Conservation (phyloP, 2,329 filamentous ascomycete species). For the Byssochlamys sp. region DNA sequence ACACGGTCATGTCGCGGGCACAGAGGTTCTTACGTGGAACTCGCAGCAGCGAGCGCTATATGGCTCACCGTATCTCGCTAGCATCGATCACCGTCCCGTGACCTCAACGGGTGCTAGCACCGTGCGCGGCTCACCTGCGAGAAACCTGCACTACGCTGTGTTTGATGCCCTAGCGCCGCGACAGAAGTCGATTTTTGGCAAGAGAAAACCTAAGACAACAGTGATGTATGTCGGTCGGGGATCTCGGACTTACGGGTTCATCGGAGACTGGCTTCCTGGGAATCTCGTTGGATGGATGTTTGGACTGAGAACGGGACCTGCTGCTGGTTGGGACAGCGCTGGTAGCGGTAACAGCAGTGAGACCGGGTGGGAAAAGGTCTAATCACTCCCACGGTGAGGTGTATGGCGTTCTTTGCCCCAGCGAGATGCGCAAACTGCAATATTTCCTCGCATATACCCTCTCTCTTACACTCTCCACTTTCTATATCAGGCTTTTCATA, state of each 20-base stretch:
- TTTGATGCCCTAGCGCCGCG: constrained; percentile 70
- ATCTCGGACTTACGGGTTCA: constrained; percentile 71
- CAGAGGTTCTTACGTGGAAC: constrained; percentile 53
- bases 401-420: background rate
- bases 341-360: constrained; percentile 24
- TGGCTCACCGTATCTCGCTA: constrained; percentile 33
- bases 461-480: background rate
- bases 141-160: constrained; percentile 73
- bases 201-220: constrained; percentile 31
- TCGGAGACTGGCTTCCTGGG: constrained; percentile 69
- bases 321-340: constrained; percentile 11
- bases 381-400: background rate
- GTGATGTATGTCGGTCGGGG: constrained; percentile 76
- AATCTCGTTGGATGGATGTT: constrained; percentile 87
- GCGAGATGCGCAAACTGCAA: background rate
- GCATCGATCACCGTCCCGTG: constrained; percentile 33
- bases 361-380: constrained; percentile 27
- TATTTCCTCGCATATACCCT: background rate
- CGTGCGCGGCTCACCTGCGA: constrained; percentile 58
- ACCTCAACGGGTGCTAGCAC: constrained; percentile 28
- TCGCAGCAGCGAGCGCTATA: constrained; percentile 45
- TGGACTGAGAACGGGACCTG: constrained; percentile 50
- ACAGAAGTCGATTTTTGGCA: constrained; percentile 31
- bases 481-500: background rate
- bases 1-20: constrained; percentile 35